Evolutionary conservation across 768 basidiomycete genomes (phyloP), one percentile per base, ranked within the genome.

Genomic region (Favolaschia claudopus): DNA sequence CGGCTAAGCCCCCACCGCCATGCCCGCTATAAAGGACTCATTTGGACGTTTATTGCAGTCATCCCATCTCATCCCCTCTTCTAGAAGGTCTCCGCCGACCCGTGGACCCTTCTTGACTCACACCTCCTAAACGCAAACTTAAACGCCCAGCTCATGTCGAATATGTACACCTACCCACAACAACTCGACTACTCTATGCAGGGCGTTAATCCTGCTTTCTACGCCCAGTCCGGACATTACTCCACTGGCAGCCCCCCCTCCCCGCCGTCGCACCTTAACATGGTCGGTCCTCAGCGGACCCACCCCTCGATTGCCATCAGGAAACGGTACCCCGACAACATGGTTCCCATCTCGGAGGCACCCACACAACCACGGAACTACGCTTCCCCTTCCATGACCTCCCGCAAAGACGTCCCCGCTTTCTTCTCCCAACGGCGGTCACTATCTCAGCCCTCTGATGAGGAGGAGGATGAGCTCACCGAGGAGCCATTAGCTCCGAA

Each of bases 341-440:
- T 64, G 33, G 61, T 58, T 12, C 63, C 82, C 62, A 61, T 61
- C 36, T 61, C 60, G 27, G 83, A 87, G 32, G 89, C 86, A 0
- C 87, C 88, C 2, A 86, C 85, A n/a, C 87, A 89, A 68, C 27
- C 75, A 0, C 85, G 88, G 61, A 80, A 79, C 15, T 89, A 89
- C 67, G 65, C 82, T 9, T 74, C 77, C 0, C 81, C 85, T 0
- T 87, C 86, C 0, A 53, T 77, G n/a, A 89, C 88, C 1, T 88
- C 88, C 43, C 80, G 84, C 40, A 88, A 89, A 70, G 82, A 82
- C 39, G 73, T 88, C 46, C 86, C 87, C 1, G 82, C 80, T 2
- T 82, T 80, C 20, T 86, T 86, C 62, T 78, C 79, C 42, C 78
- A 78, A 55, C 84, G 85, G 72, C 83, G 85, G 27, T 69, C 75